Conservation (phyloP, 495 filamentous ascomycete species). For the Aspergillus coremiiformis region DNA sequence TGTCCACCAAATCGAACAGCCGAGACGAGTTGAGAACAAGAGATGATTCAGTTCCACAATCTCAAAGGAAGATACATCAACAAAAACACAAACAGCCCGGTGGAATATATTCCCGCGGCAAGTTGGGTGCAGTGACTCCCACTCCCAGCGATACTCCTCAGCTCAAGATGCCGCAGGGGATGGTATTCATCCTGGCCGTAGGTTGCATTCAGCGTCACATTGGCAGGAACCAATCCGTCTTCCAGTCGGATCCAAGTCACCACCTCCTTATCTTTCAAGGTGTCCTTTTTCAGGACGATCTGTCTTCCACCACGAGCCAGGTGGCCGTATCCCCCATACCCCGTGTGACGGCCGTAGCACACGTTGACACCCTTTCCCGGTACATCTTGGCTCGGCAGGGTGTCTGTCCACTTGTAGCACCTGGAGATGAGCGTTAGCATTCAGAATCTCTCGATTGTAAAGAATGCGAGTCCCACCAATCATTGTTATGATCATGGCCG, state of each 20-base stretch:
- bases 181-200: conserved; percentile 48
- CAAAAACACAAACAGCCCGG: neutral
- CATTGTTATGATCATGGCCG: conserved; percentile 65
- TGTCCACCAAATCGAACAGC: too few species aligned
- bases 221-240: conserved; percentile 36
- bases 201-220: conserved; percentile 58
- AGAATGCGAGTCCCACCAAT: conserved; percentile 45
- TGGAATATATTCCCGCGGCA: neutral
- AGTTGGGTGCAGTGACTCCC: too few species aligned
- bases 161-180: neutral
- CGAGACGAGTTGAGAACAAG: too few species aligned
- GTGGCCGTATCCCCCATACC: conserved; percentile 65
- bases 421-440: conserved; percentile 6
- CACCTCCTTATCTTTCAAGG: conserved; percentile 27
- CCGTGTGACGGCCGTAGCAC: conserved; percentile 49
- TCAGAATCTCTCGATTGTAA: neutral
- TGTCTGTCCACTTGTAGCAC: conserved; percentile 35
- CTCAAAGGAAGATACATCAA: neutral
- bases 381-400: conserved; percentile 22
- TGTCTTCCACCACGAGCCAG: conserved; percentile 56
- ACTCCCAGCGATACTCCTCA: too few species aligned
- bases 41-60: neutral
- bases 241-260: conserved; percentile 65
- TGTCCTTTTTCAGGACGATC: conserved; percentile 40
- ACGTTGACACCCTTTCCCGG: conserved; percentile 29